These are phyloP conservation scores for Epichloe glyceriae DNA, from an alignment of 2,329 filamentous ascomycete species.

Conservation along the genomic window DNA sequence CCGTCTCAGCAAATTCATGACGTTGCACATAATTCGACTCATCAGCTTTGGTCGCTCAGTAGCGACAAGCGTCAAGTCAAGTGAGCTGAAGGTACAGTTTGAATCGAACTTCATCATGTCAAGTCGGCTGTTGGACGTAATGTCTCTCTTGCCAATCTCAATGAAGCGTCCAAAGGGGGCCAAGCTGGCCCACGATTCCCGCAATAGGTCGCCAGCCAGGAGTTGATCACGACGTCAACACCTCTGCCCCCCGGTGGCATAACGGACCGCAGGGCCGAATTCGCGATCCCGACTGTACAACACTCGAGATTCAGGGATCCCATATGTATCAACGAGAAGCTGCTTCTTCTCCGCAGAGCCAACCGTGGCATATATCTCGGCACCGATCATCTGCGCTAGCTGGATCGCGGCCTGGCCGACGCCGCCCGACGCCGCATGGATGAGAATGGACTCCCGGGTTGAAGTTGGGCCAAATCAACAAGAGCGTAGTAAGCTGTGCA, in stretches of 20 bases:
- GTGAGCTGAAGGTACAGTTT: slow-evolving; percentile 32
- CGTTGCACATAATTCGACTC: slow-evolving; percentile 20
- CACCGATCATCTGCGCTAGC: slow-evolving; percentile 12
- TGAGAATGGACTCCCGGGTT: slow-evolving; percentile 19
- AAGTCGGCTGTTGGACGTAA: slow-evolving; percentile 27
- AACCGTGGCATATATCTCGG: slow-evolving; percentile 19
- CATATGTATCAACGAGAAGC: slow-evolving; percentile 19
- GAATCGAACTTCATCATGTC: slow-evolving; percentile 35
- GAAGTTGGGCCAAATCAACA: slow-evolving; percentile 13
- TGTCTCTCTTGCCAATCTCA: slow-evolving; percentile 28
- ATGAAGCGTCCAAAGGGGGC: slow-evolving; percentile 31
- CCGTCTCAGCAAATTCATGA: slow-evolving; percentile 22
- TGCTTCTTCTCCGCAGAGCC: slow-evolving; percentile 16
- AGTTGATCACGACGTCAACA: slow-evolving; percentile 56
- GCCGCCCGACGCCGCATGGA: slow-evolving; percentile 18
- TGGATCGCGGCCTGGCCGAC: slow-evolving; percentile 18
- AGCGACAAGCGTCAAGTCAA: slow-evolving; percentile 32
- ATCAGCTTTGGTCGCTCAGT: slow-evolving; percentile 22
- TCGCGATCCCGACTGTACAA: slow-evolving; percentile 15
- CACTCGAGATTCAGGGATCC: slow-evolving; percentile 20
- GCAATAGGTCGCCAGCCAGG: slow-evolving; percentile 15
- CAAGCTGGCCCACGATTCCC: slow-evolving; percentile 30
- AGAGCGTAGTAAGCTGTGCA: slow-evolving; percentile 10
- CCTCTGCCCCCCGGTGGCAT: slow-evolving; percentile 34
- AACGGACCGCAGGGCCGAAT: slow-evolving; percentile 10